Base-by-base conservation (phyloP, 352 stramenopile genomes). In the Pythium aphanidermatum region DNA sequence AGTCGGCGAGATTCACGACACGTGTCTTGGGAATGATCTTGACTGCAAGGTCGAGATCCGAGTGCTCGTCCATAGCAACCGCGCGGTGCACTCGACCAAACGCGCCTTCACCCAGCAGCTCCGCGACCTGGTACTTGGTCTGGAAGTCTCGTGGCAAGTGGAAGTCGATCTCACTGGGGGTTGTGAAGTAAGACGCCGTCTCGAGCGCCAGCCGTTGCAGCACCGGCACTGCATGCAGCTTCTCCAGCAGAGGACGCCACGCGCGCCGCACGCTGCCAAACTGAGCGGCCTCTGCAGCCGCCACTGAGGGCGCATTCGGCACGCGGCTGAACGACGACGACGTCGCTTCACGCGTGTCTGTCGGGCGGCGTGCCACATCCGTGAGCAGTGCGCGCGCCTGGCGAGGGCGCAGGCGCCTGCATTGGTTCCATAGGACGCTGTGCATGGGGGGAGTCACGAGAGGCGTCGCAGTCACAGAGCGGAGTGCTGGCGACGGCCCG, bases 1-100 rank as follows among this genome's bases (percentile, higher is more conserved):
- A 91, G 65, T 87, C 74, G 13, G 64, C 55, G 14, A 68, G 62
- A 38, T 65, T 77, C 34, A 78, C 54, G n/a, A 91, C 58, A 19
- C 71, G 70, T 23, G 58, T 51, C 61, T 91, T 91, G 9, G 73
- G 65, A 28, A 91, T 73, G n/a, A 87, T 64, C 50, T 91, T 91
- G 26, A 88, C 78, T 0, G 74, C 77, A 23, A 91, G 44, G 43
- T 88, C 78, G 13, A 91, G 34, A 23, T 59, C 46, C 17, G 34
- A 35, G 14, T 23, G 25, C 2, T 27, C 20, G 27, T 68, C 51
- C 21, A 9, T 64, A 24, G 40, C 36, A 12, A 81, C 27, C 6
- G 75, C 78, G 44, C 64, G 68, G 48, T 82, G 78, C 3, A 91
- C 78, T 28, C 55, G 57, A 31, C 78, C 78, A 54, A 87, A 91